Base-by-base conservation (phyloP, 352 stramenopile genomes). In the Peronospora destructor region DNA sequence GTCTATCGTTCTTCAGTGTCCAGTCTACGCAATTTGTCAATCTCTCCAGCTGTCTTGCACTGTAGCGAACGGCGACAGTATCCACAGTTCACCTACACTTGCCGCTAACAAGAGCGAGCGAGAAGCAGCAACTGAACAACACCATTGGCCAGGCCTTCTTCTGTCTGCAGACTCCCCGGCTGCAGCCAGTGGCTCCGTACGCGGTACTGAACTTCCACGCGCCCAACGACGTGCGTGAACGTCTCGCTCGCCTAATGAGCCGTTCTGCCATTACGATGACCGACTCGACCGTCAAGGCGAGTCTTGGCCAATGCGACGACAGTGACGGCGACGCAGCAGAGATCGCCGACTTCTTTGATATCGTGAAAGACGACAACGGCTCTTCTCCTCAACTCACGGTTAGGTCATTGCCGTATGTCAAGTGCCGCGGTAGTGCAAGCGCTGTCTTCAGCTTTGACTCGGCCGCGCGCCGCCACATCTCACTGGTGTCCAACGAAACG, bases 401-500 rank as follows among this genome's bases (percentile, higher is more conserved):
- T 39, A 76, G 86, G 55, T 86, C 73, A 56, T 58, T 90, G 39
- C 78, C 78, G 10, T 86, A 87, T 49, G 63, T 87, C 61, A 86
- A 86, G 45, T 66, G 51, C 38, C 75, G 64, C 33, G 68, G 75
- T 46, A 76, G 67, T 48, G 72, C 59, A 26, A 75, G 62, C 51
- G 72, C 69, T n/a, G 68, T 79, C 11, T 79, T 80, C 38, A 61
- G 63, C 55, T 76, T 81, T 49, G 72, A 84, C 38, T 54, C 66
- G 25, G 62, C 60, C 19, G 61, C 48, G 12, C 50, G 68, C 5
- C 68, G 75, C 16, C 71, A 71, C 50, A 61, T 83, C 33, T 84
- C 75, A 2, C 56, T 68, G 13, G 67, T 63, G 7, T 68, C 61
- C 10, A 73, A 66, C 16, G 64, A 69, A 23, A 74, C 63, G 3